Conservation (phyloP, 129 eudicot species). For the Oenanthe sinensis region DNA sequence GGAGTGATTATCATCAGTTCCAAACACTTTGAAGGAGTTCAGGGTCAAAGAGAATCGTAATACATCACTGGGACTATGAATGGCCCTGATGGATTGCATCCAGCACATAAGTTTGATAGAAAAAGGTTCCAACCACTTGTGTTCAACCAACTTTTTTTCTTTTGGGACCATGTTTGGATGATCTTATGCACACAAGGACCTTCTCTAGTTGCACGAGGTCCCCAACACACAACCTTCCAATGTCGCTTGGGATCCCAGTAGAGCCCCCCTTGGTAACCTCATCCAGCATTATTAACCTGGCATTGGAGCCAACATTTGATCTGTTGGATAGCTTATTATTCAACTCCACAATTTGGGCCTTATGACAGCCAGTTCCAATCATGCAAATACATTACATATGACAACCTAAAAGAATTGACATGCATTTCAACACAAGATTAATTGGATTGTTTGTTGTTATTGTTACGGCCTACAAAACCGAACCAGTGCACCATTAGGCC, state of each 20-base stretch:
- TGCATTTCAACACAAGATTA: background rate
- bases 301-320: background rate
- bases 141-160: background rate
- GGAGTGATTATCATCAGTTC: background rate
- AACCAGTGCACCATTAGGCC: background rate
- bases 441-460: background rate
- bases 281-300: slow-evolving; percentile 1
- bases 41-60: background rate
- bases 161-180: background rate
- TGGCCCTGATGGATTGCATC: background rate
- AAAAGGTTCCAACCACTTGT: background rate
- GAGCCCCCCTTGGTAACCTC: background rate
- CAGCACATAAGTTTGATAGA: background rate
- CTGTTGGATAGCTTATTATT: background rate
- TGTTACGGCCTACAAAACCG: background rate
- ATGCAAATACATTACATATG: background rate
- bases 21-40: background rate
- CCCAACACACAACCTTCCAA: background rate
- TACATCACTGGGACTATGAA: background rate
- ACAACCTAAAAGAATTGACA: background rate
- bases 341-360: background rate
- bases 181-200: background rate
- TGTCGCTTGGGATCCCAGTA: background rate
- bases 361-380: background rate
- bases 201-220: background rate